These are phyloP conservation scores for Eutrema heterophyllum DNA, from an alignment of 345 rosid genomes.

Conservation along the genomic window DNA sequence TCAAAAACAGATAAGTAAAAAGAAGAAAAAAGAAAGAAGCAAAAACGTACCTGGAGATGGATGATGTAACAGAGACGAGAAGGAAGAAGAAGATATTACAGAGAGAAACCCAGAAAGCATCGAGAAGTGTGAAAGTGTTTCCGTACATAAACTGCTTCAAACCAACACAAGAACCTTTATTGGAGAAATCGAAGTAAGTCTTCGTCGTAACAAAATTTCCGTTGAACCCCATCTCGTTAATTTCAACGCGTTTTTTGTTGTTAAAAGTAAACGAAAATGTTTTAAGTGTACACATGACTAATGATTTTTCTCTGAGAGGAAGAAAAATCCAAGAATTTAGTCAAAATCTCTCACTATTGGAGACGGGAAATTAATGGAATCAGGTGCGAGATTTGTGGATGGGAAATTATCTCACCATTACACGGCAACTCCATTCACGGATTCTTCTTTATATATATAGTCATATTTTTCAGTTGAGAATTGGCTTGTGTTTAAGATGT, in stretches of 20 bases:
- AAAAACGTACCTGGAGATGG: slow-evolving; percentile 41
- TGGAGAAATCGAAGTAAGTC: slow-evolving; percentile 35
- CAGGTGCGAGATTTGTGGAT: slow-evolving; percentile 31
- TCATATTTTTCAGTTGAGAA: background rate
- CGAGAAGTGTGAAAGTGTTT: slow-evolving; percentile 30
- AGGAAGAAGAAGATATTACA: slow-evolving; percentile 39
- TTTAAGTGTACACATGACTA: background rate
- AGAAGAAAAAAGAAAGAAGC: background rate
- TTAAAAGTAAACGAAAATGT: slow-evolving; percentile 8
- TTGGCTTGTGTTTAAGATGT: slow-evolving; percentile 17
- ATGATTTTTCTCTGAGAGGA: background rate
- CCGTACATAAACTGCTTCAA: slow-evolving; percentile 33
- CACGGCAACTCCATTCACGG: background rate
- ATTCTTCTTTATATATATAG: background rate
- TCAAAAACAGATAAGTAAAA: background rate
- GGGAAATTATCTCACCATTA: slow-evolving; percentile 2
- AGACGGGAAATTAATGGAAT: background rate
- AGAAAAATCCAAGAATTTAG: background rate
- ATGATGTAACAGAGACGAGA: slow-evolving; percentile 26
- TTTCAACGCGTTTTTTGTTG: slow-evolving; percentile 24
- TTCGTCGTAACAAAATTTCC: slow-evolving; percentile 18
- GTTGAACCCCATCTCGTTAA: slow-evolving; percentile 34
- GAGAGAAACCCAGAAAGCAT: slow-evolving; percentile 47
- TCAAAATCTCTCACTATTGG: slow-evolving; percentile 5
- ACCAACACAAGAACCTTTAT: slow-evolving; percentile 3